phyloP scores from a whole-genome alignment of 2,329 filamentous ascomycete species.

The Cladosporium sp. region DNA sequence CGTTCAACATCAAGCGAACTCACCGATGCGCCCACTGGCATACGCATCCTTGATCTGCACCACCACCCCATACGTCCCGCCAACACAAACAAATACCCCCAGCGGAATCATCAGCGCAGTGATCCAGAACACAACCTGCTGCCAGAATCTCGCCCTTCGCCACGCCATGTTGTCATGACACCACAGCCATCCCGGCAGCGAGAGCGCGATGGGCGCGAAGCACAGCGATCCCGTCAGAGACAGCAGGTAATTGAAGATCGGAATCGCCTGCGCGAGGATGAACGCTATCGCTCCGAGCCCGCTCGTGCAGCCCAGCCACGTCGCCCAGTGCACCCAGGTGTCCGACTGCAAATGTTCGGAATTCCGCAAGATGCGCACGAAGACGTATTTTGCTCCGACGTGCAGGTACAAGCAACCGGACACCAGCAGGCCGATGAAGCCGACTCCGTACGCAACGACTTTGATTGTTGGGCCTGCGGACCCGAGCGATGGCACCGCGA shows the following conservation, averaged over 20 bases:
- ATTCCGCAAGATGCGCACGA: slow-evolving; percentile 56
- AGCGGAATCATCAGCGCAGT: slow-evolving; percentile 47
- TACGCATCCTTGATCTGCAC: slow-evolving; percentile 56
- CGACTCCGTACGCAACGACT: slow-evolving; percentile 62
- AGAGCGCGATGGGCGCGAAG: slow-evolving; percentile 53
- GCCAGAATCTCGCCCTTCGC: slow-evolving; percentile 37
- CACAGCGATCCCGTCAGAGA: slow-evolving; percentile 52
- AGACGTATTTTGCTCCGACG: slow-evolving; percentile 56
- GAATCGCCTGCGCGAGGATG: slow-evolving; percentile 55
- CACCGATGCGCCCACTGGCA: slow-evolving; percentile 46
- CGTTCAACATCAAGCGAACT: background rate
- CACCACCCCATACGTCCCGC: slow-evolving; percentile 53
- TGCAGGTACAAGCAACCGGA: slow-evolving; percentile 51
- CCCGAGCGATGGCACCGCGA: slow-evolving; percentile 62
- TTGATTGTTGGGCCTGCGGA: slow-evolving; percentile 61
- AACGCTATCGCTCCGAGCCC: slow-evolving; percentile 48
- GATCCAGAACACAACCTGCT: slow-evolving; percentile 42
- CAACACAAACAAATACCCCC: slow-evolving; percentile 50
- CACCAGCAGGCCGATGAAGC: slow-evolving; percentile 56
- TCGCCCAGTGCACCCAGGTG: slow-evolving; percentile 52
- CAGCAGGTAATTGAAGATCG: slow-evolving; percentile 56
- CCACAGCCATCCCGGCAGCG: slow-evolving; percentile 53
- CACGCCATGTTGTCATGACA: slow-evolving; percentile 50
- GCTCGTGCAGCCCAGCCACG: slow-evolving; percentile 52
- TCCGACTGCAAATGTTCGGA: slow-evolving; percentile 55